phyloP scores from a whole-genome alignment of 768 basidiomycete genomes.

The Pleurotus djamor region DNA sequence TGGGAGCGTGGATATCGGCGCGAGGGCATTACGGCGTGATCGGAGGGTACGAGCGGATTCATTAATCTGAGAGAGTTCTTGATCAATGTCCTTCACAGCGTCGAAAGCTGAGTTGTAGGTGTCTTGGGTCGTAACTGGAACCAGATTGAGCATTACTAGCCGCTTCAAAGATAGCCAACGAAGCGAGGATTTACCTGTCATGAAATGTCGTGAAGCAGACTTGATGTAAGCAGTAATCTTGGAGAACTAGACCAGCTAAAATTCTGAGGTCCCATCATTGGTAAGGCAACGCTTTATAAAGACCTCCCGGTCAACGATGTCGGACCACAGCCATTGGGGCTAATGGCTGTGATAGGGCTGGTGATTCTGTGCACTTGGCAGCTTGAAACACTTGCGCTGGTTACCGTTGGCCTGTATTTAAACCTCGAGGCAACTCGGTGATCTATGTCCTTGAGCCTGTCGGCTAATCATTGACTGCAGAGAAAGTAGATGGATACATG shows the following conservation, averaged over 20 bases:
- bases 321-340: conserved; percentile 1
- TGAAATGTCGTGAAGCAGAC: conserved; percentile 1
- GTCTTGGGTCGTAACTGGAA: neutral
- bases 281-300: neutral
- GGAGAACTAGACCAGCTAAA: conserved; percentile 10
- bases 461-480: neutral
- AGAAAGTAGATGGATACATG: neutral
- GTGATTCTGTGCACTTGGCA: neutral
- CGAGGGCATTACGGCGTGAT: conserved; percentile 30
- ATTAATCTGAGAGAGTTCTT: conserved; percentile 29
- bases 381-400: conserved; percentile 5
- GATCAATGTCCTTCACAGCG: conserved; percentile 31
- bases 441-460: neutral
- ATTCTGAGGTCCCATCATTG: neutral
- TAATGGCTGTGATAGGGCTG: neutral
- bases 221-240: neutral
- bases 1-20: conserved; percentile 37
- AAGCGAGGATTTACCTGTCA: conserved; percentile 2
- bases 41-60: conserved; percentile 30
- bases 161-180: neutral
- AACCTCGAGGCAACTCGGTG: too few relatives aligned
- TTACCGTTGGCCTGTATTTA: neutral
- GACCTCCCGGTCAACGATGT: neutral
- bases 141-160: neutral
- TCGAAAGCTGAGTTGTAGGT: neutral